Conservation (phyloP, 371 early-diverging fungal genomes). For the Hamiltosporidium tvaerminnensis region DNA sequence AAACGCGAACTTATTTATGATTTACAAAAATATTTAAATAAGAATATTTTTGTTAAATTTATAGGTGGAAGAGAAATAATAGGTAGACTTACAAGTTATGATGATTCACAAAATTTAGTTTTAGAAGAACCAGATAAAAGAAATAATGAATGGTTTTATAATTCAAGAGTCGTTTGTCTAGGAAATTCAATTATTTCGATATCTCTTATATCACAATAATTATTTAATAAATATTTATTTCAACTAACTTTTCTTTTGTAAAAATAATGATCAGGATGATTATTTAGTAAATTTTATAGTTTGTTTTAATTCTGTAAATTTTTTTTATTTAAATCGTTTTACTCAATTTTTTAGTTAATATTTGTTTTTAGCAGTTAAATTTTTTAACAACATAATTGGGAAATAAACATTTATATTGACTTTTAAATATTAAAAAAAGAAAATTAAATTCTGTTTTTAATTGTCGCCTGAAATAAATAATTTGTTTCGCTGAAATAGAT, state of each 20-base stretch:
- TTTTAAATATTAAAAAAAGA: too few species aligned
- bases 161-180: neutral
- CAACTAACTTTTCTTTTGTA: too few species aligned
- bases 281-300: constrained; percentile 3
- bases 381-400: neutral
- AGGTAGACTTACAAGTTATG: neutral
- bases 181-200: neutral
- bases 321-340: constrained; percentile 3
- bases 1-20: neutral
- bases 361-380: neutral
- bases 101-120: neutral
- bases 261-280: too few species aligned
- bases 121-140: neutral
- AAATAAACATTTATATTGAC: neutral
- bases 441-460: too few species aligned
- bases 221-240: neutral
- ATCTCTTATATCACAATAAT: neutral
- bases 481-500: too few species aligned
- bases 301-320: neutral
- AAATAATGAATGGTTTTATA: neutral
- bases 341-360: neutral
- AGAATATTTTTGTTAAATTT: neutral
- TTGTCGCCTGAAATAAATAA: too few species aligned
- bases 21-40: neutral
- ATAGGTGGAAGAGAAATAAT: neutral